Evolutionary conservation across 345 rosid genomes (phyloP).

Genomic region (Brassica nigra): DNA sequence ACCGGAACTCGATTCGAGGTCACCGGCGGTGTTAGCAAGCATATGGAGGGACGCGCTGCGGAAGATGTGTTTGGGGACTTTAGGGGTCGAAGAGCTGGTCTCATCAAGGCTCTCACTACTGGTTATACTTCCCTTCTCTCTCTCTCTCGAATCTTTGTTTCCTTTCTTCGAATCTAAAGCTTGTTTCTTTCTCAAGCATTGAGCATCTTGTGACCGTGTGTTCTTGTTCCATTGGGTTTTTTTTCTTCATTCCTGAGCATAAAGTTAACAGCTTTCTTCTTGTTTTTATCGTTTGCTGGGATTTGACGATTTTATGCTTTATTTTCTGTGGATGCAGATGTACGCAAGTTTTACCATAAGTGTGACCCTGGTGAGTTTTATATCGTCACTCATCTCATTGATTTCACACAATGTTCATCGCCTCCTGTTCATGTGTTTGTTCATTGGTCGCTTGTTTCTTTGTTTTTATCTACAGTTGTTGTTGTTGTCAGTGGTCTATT

Average conservation of each 20-base stretch:
- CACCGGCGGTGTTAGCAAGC: neutral
- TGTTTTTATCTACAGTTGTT: neutral
- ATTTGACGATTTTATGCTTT: neutral
- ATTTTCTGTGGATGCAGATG: constrained; percentile 49
- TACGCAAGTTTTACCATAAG: constrained; percentile 58
- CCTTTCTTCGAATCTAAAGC: constrained; percentile 16
- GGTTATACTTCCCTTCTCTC: constrained; percentile 36
- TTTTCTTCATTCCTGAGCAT: neutral
- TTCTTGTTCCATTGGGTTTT: neutral
- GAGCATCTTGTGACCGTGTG: neutral
- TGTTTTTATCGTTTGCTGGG: neutral
- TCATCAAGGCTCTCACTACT: constrained; percentile 67
- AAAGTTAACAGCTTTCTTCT: neutral
- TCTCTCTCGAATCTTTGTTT: constrained; percentile 7
- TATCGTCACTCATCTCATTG: neutral
- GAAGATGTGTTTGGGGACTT: constrained; percentile 76
- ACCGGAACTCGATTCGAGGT: neutral
- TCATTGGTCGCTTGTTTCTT: neutral
- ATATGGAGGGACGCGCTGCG: constrained; percentile 63
- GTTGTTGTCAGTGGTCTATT: neutral
- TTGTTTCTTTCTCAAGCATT: constrained; percentile 19
- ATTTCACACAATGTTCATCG: neutral
- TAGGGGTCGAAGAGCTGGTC: constrained; percentile 65
- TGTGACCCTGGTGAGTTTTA: constrained; percentile 68
- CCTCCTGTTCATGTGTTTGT: neutral